Base-by-base conservation (phyloP, 208 protist genomes). In the Zelonia costaricensis region DNA sequence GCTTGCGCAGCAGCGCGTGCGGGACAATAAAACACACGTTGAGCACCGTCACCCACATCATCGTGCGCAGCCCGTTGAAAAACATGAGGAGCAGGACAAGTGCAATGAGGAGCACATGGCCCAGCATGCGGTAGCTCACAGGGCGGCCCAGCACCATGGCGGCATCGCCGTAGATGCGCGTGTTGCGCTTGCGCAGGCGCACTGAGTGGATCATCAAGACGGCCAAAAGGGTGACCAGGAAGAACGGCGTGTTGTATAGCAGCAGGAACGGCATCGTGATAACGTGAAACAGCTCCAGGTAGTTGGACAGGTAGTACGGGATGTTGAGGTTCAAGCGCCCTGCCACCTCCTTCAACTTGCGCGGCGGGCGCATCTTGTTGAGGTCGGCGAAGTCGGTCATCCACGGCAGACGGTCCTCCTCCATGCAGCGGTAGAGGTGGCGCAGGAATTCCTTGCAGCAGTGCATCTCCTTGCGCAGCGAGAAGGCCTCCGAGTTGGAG, bases 301-400 rank as follows among this genome's bases (percentile, higher is more conserved):
- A 95, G 73, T 95, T 95, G 47, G 67, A 76, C 8, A 65, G 62
- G 75, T 92, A 95, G 66, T 91, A 93, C 0, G 89, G 85, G 39
- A 95, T 74, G 59, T 95, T 95, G 1, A 95, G 73, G 52, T 95
- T 95, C 35, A 91, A 42, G 0, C 86, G 77, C 8, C 64, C 51
- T 2, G 78, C 38, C 10, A 80, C 47, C 25, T 92, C 86, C 40
- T 70, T 78, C 38, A 35, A 38, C 30, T 69, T 86, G 15, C 56
- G 60, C 9, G 82, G 84, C 8, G 79, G 39, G 27, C 59, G 33
- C 78, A 95, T 82, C 48, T 85, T 80, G 6, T 76, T 44, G 1
- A 54, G 35, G 46, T 86, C 73, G 15, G 81, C 75, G 44, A 93
- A 93, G 57, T 94, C 88, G 3, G 73, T 65, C 12, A 38, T n/a